Conservation (phyloP, 345 rosid genomes). For the Lepidium aucheri region DNA sequence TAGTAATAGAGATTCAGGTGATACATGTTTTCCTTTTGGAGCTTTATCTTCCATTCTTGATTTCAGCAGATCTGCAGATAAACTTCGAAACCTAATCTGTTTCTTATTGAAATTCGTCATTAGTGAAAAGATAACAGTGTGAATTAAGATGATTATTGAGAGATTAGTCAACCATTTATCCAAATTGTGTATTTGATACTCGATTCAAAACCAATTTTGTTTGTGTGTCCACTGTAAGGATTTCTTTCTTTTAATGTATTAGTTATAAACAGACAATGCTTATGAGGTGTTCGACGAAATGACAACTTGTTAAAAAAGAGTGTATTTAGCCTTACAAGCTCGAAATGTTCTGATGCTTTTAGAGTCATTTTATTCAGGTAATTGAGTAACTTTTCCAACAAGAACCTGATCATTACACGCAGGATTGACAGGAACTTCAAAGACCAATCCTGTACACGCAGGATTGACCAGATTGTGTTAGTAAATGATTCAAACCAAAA, state of each 20-base stretch:
- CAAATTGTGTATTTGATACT: background rate
- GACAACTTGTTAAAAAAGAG: background rate
- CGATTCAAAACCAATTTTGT: background rate
- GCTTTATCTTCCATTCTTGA: conserved; percentile 24
- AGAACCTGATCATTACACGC: no score
- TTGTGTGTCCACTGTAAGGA: background rate
- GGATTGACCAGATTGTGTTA: no score
- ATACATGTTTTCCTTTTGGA: conserved; percentile 28
- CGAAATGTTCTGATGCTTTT: no score
- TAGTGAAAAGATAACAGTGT: background rate
- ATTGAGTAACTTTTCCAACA: no score
- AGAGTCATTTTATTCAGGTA: no score
- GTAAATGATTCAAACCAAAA: no score
- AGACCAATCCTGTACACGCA: no score
- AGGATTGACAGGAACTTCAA: no score
- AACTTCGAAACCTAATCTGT: background rate
- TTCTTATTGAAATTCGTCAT: background rate
- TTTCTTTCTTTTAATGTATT: background rate
- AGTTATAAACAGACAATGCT: background rate
- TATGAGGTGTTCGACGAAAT: background rate
- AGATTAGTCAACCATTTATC: background rate
- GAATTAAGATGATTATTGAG: background rate
- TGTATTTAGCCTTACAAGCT: no score
- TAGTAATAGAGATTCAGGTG: conserved; percentile 41
- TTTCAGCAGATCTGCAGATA: conserved; percentile 17